Evolutionary conservation across 495 filamentous ascomycete species (phyloP).

Genomic region (Penicillium herquei): DNA sequence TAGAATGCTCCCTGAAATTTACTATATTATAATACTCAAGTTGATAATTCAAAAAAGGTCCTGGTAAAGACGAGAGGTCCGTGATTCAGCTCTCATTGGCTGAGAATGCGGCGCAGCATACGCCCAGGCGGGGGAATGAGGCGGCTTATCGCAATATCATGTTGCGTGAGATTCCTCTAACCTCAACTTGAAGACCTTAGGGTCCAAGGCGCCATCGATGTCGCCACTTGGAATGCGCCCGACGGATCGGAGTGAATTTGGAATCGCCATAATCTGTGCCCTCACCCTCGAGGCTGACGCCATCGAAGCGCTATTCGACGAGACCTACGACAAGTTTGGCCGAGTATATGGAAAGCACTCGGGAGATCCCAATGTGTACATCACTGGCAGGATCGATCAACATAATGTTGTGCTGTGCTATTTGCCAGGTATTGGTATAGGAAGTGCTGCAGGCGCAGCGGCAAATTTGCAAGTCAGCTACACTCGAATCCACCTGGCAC

Average conservation of each 20-base stretch:
- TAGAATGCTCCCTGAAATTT: too few relatives aligned
- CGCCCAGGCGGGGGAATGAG: too few relatives aligned
- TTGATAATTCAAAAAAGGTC: too few relatives aligned
- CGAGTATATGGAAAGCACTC: neutral
- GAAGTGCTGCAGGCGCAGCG: neutral
- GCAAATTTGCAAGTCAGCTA: neutral
- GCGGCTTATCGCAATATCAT: too few relatives aligned
- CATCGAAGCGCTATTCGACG: constrained; percentile 13
- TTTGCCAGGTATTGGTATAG: neutral
- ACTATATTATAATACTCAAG: too few relatives aligned
- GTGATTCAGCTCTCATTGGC: too few relatives aligned
- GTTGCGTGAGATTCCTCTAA: too few relatives aligned
- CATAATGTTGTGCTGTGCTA: neutral
- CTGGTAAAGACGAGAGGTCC: too few relatives aligned
- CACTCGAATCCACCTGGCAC: neutral
- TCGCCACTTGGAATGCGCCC: too few relatives aligned
- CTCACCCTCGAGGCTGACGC: constrained; percentile 13
- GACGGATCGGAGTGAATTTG: neutral
- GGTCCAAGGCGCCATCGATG: too few relatives aligned
- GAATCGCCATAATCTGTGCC: constrained; percentile 18
- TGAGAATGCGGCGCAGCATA: too few relatives aligned
- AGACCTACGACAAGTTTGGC: constrained; percentile 5
- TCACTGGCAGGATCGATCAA: neutral
- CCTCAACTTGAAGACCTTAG: too few relatives aligned
- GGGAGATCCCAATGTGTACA: neutral